phyloP scores from a whole-genome alignment of 371 early-diverging fungal genomes.

The Mortierella sp. region DNA sequence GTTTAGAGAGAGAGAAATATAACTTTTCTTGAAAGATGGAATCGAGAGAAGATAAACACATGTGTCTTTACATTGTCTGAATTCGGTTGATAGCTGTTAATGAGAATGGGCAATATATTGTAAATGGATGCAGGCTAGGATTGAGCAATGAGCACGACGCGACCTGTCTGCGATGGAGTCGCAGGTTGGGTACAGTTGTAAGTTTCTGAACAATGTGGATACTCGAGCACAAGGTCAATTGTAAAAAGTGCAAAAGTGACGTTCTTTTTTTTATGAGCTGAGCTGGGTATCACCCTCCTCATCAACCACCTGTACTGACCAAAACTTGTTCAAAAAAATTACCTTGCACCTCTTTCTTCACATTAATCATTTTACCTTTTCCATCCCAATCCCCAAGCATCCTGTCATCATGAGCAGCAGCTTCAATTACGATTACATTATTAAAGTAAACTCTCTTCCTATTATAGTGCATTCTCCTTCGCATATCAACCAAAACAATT shows the following conservation, averaged over 20 bases:
- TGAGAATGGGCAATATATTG: too few species aligned
- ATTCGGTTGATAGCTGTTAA: too few species aligned
- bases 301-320: too few species aligned
- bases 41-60: too few species aligned
- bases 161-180: not conserved
- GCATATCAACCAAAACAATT: not conserved
- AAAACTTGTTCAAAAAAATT: slow-evolving; percentile 2
- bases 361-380: not conserved
- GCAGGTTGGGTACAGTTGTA: too few species aligned
- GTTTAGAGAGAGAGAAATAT: too few species aligned
- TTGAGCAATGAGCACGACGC: not conserved
- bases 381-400: not conserved
- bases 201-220: not conserved
- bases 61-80: too few species aligned
- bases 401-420: slow-evolving; percentile 56
- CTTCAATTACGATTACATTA: slow-evolving; percentile 68
- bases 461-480: not conserved
- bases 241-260: slow-evolving; percentile 12
- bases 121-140: not conserved
- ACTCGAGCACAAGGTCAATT: not conserved
- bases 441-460: slow-evolving; percentile 58
- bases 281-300: not conserved
- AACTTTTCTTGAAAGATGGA: too few species aligned
- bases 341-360: not conserved
- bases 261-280: not conserved